phyloP scores from a whole-genome alignment of 768 basidiomycete genomes.

The Naganishia friedmannii region DNA sequence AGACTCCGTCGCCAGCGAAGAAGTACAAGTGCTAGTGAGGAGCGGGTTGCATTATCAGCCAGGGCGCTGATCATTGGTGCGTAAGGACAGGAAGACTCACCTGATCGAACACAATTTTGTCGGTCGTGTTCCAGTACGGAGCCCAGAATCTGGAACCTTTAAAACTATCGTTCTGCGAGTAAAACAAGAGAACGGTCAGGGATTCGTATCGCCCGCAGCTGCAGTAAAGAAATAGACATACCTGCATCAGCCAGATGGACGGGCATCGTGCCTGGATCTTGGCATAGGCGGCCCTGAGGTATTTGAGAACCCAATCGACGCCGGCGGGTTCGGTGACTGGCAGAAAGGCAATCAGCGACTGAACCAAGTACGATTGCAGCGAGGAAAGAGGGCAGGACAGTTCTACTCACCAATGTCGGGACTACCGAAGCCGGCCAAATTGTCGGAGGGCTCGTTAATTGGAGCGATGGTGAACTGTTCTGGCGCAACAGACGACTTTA shows the following conservation, averaged over 20 bases:
- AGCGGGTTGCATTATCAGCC: too few relatives aligned
- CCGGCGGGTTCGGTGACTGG: slow-evolving; percentile 19
- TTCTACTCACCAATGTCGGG: slow-evolving; percentile 9
- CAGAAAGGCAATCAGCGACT: background rate
- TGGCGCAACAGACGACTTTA: background rate
- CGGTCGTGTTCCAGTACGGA: slow-evolving; percentile 15
- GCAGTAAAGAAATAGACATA: too few relatives aligned
- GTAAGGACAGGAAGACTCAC: too few relatives aligned
- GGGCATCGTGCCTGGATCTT: background rate
- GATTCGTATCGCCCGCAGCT: too few relatives aligned
- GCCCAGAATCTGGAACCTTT: slow-evolving; percentile 18
- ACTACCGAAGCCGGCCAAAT: background rate
- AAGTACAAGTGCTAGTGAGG: background rate
- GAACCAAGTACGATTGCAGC: too few relatives aligned
- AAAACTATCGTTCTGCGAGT: background rate
- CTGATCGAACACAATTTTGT: slow-evolving; percentile 11
- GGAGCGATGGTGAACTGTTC: slow-evolving; percentile 4
- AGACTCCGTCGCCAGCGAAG: slow-evolving; percentile 9
- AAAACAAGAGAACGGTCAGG: too few relatives aligned
- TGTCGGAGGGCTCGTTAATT: slow-evolving; percentile 9
- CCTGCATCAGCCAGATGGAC: slow-evolving; percentile 8
- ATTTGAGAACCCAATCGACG: slow-evolving; percentile 22
- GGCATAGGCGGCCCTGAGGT: slow-evolving; percentile 22
- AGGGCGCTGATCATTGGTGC: too few relatives aligned
- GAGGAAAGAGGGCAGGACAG: too few relatives aligned